A percentile compares a stretch with the other conserved stretches of the same genome.
Evolutionary conservation across 2,329 filamentous ascomycete species (phyloP).

Genomic region (Reticulascus tulasneorum): DNA sequence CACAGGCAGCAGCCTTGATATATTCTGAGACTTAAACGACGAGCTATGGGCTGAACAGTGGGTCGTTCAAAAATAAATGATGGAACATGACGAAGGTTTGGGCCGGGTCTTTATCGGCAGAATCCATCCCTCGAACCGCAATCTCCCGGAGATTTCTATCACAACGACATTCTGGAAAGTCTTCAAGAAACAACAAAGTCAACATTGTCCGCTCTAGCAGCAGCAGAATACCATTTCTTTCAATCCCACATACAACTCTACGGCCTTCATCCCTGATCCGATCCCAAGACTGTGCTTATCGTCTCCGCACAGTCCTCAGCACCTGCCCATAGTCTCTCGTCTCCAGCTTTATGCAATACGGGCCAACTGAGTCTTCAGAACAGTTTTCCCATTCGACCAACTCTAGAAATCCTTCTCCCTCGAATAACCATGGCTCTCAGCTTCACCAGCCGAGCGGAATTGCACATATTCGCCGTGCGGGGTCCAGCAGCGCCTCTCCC

Average conservation of each 20-base stretch:
- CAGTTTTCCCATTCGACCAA: constrained; percentile 32
- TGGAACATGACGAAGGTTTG: too few species aligned
- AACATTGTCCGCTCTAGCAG: constrained; percentile 2
- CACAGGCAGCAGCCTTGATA: too few species aligned
- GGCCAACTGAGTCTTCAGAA: constrained; percentile 45
- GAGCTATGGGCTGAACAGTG: too few species aligned
- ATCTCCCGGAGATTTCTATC: constrained; percentile 12
- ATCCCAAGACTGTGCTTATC: constrained; percentile 46
- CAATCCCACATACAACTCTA: constrained; percentile 1
- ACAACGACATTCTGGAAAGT: constrained; percentile 8
- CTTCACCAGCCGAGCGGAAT: constrained; percentile 37
- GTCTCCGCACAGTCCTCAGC: constrained; percentile 46
- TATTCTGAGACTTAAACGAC: too few species aligned
- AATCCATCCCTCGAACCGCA: constrained; percentile 12
- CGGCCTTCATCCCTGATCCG: background rate
- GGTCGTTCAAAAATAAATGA: too few species aligned
- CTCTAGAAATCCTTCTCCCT: constrained; percentile 24
- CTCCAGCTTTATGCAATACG: constrained; percentile 63
- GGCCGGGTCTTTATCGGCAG: too few species aligned
- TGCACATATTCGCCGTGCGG: constrained; percentile 26
- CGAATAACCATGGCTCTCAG: constrained; percentile 56
- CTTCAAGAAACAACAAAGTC: constrained; percentile 6
- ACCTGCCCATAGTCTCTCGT: constrained; percentile 25
- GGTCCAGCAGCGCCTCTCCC: constrained; percentile 31
- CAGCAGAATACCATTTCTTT: constrained; percentile 4